Conservation (phyloP, 768 basidiomycete genomes). For the Boletus pseudo-olivaceus region DNA sequence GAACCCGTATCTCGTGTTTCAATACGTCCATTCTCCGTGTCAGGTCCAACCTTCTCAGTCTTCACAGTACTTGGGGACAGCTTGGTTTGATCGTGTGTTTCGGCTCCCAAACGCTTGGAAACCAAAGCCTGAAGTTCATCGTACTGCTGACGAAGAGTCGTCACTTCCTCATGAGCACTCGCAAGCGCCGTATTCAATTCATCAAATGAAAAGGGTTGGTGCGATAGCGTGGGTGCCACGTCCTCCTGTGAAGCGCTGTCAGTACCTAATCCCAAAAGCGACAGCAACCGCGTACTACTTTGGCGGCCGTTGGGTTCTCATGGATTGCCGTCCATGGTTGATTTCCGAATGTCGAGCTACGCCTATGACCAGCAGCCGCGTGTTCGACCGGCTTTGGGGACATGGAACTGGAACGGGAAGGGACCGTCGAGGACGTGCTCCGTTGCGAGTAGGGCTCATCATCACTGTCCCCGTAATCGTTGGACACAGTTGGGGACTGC, state of each 20-base stretch:
- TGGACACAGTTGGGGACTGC: background rate
- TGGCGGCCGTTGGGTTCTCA: constrained; percentile 2
- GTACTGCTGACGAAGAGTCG: constrained; percentile 24
- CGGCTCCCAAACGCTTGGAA: constrained; percentile 9
- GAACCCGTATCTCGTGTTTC: background rate
- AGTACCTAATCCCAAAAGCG: background rate
- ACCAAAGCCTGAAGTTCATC: constrained; percentile 22
- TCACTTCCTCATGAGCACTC: constrained; percentile 23
- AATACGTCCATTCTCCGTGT: background rate
- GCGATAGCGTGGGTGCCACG: background rate
- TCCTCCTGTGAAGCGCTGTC: constrained; percentile 11
- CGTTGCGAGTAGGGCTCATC: constrained; percentile 12
- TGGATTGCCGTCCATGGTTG: constrained; percentile 13
- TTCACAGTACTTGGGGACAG: background rate
- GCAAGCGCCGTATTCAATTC: constrained; percentile 24
- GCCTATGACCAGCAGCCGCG: constrained; percentile 10
- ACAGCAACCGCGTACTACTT: constrained; percentile 5
- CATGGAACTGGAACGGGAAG: constrained; percentile 13
- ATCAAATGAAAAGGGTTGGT: constrained; percentile 22
- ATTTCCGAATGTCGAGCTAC: constrained; percentile 25
- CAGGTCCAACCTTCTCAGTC: background rate
- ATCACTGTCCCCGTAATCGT: constrained; percentile 16
- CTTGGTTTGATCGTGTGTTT: background rate
- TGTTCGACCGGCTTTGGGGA: constrained; percentile 12
- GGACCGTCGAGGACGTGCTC: constrained; percentile 3